phyloP scores from a whole-genome alignment of 805 yeast genomes.

The Ascoidea asiatica region DNA sequence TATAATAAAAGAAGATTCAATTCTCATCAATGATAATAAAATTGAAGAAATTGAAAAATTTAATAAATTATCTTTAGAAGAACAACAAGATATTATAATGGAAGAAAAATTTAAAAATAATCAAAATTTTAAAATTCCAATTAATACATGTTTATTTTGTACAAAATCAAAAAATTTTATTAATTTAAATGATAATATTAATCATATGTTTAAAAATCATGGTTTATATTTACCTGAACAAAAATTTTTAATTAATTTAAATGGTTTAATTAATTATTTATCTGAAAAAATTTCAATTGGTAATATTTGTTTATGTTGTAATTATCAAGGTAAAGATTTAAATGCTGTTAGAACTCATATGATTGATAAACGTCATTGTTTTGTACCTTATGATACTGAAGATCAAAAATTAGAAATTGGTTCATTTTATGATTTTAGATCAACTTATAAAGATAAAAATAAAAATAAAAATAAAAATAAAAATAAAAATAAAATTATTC shows the following conservation, averaged over 20 bases:
- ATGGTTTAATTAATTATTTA: conserved; percentile 64
- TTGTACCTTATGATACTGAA: conserved; percentile 77
- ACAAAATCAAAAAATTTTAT: conserved; percentile 26
- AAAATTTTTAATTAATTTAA: conserved; percentile 51
- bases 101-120: conserved; percentile 23
- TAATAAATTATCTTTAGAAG: conserved; percentile 22
- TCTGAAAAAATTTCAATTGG: conserved; percentile 90
- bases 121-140: conserved; percentile 28
- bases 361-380: conserved; percentile 76
- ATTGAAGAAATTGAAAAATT: conserved; percentile 13
- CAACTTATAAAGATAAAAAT: conserved; percentile 35
- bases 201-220: conserved; percentile 66
- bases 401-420: conserved; percentile 79
- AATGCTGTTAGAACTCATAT: conserved; percentile 89
- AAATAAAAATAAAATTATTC: conserved; percentile 18
- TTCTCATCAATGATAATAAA: conserved; percentile 1
- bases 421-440: conserved; percentile 80
- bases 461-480: conserved; percentile 15
- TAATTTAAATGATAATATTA: conserved; percentile 37
- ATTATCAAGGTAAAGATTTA: conserved; percentile 70
- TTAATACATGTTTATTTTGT: conserved; percentile 43
- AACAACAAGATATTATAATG: conserved; percentile 23
- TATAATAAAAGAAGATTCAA: background rate
- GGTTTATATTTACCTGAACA: conserved; percentile 87
- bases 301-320: conserved; percentile 74